Percentiles rank a stretch among this genome's conserved stretches.
These are phyloP conservation scores for Trypanosoma cruzi DNA, from an alignment of 208 protist genomes.

Conservation along the genomic window DNA sequence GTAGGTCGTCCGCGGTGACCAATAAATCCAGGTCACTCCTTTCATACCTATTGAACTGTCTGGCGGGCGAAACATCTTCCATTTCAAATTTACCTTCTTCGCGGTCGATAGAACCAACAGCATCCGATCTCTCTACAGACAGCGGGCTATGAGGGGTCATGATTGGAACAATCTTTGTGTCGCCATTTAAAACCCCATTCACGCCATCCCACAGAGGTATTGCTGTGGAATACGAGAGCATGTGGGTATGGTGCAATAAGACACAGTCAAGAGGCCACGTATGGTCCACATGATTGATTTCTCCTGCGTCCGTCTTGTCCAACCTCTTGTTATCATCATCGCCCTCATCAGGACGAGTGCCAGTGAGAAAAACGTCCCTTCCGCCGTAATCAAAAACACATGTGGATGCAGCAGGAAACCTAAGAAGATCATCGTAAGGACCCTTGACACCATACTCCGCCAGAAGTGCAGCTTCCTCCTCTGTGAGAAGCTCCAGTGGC, in stretches of 20 bases:
- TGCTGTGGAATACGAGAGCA: constrained; percentile 31
- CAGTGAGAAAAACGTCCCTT: constrained; percentile 77
- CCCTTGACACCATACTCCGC: constrained; percentile 70
- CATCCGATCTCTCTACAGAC: neutral
- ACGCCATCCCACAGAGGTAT: constrained; percentile 24
- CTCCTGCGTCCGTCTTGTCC: neutral
- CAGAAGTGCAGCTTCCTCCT: constrained; percentile 71
- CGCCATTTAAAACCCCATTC: constrained; percentile 15
- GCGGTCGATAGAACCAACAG: neutral
- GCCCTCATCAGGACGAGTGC: constrained; percentile 24
- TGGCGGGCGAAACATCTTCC: neutral
- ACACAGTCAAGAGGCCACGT: constrained; percentile 41
- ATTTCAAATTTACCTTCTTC: neutral
- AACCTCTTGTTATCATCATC: neutral
- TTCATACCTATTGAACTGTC: neutral
- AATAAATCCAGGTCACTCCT: constrained; percentile 15
- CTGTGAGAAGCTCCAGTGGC: constrained; percentile 24
- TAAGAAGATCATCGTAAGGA: constrained; percentile 54
- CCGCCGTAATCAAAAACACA: constrained; percentile 66
- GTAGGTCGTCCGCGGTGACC: constrained; percentile 22
- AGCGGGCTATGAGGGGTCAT: neutral
- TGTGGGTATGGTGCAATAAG: constrained; percentile 41
- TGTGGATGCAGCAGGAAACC: constrained; percentile 47
- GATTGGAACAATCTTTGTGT: neutral
- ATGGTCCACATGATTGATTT: constrained; percentile 17